Base-by-base conservation (phyloP, 495 filamentous ascomycete species). In the Clavariopsis aquatica region DNA sequence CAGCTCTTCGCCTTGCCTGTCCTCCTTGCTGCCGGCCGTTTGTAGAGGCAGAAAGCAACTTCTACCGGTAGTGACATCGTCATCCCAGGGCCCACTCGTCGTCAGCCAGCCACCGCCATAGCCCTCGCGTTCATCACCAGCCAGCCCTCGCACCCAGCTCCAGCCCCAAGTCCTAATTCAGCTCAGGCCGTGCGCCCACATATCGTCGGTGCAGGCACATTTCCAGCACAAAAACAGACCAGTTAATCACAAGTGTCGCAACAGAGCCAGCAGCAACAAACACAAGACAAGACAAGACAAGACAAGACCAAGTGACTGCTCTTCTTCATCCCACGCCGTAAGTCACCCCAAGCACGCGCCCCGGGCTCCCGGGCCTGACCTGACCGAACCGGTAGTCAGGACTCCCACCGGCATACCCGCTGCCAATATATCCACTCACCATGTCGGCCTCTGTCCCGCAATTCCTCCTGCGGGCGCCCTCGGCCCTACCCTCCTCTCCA, bases 401-500 rank as follows among this genome's bases (percentile, higher is more conserved):
- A 36, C 19, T 38, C 22, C 49, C 15, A 46, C 47, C 46, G 27
- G 20, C 43, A 22, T 4, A 13, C 27, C 12, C 1, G 7, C 46
- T 31, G 1, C 31, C 26, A 17, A 56, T 49, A 28, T 51, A 27
- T 51, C 49, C 57, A 20, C 43, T 19, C 28, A 51, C 26, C 43
- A 17, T 46, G 28, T 51, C 46, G 28, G 24, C 38, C 38, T 43
- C 54, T 22, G 29, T 20, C 62, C 52, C 28, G 4, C 47, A 4
- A 51, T 15, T 60, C 17, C 38, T 49, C 49, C 55, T 69, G 54
- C 61, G 60, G 54, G 27, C 45, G 5, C 62, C 66, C 43, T 57
- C 66, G 15, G 28, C 36, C 66, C 56, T 52, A 28, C 63, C 60
- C 22, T 46, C 61, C 60, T 57, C 66, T 12, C 71, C 69, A 62